Conservation (phyloP, 176 grass and related monocot genomes). For the Phragmites australis region DNA sequence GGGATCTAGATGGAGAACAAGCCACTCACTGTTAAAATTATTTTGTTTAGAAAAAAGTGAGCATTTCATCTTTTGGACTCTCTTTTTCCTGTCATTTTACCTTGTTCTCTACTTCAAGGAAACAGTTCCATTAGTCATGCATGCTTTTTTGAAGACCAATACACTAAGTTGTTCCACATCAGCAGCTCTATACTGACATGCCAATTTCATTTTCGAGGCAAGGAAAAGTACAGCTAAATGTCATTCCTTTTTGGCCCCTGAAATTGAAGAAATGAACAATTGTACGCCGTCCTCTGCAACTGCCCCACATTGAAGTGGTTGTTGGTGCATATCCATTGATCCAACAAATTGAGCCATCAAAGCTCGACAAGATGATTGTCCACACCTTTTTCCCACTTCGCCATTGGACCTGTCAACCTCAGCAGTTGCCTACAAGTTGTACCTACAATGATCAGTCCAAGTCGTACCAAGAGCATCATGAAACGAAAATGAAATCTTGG, state of each 20-base stretch:
- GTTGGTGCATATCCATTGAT: slow-evolving; percentile 17
- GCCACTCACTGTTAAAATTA: neutral
- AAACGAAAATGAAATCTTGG: neutral
- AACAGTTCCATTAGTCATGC: neutral
- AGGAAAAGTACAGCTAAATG: neutral
- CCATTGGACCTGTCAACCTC: neutral
- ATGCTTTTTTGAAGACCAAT: slow-evolving; percentile 5
- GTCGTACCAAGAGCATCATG: neutral
- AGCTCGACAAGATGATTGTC: slow-evolving; percentile 32
- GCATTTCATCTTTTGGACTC: neutral
- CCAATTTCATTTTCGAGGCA: slow-evolving; percentile 12
- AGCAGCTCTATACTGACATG: slow-evolving; percentile 7
- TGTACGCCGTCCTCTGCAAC: neutral
- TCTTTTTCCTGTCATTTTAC: neutral
- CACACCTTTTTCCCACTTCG: slow-evolving; percentile 45
- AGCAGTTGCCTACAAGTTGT: neutral
- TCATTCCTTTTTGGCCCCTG: neutral
- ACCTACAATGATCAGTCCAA: neutral
- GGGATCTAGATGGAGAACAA: neutral
- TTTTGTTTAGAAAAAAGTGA: too few species aligned
- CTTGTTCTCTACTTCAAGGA: neutral
- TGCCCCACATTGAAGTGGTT: slow-evolving; percentile 10
- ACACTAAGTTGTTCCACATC: neutral
- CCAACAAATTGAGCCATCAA: slow-evolving; percentile 21
- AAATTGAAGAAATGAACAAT: neutral